Evolutionary conservation across 768 basidiomycete genomes (phyloP).

Genomic region (Saitozyma sp.): DNA sequence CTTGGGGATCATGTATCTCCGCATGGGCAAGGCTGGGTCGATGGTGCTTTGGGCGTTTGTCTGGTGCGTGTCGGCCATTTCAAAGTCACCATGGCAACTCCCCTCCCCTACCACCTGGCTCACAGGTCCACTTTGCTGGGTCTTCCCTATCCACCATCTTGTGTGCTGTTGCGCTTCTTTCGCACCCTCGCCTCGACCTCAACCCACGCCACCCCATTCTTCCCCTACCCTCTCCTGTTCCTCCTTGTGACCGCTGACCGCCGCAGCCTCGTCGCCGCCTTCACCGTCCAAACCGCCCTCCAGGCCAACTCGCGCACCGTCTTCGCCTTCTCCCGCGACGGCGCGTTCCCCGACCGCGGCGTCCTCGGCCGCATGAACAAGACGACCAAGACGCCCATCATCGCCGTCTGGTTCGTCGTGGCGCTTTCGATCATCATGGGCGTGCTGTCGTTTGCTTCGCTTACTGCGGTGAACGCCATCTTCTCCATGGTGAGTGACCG

Average conservation of each 20-base stretch:
- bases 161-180: too few relatives aligned
- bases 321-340: constrained; percentile 28
- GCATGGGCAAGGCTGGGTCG: too few relatives aligned
- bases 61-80: too few relatives aligned
- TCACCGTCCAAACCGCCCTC: constrained; percentile 71
- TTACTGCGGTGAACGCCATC: constrained; percentile 74
- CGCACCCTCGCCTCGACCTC: too few relatives aligned
- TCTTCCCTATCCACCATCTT: too few relatives aligned
- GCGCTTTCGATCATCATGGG: constrained; percentile 62
- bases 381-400: constrained; percentile 70
- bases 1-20: too few relatives aligned
- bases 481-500: constrained; percentile 68
- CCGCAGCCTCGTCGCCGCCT: constrained; percentile 83
- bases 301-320: constrained; percentile 70
- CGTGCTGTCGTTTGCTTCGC: constrained; percentile 72
- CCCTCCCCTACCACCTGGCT: too few relatives aligned
- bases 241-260: background rate
- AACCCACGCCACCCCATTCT: too few relatives aligned
- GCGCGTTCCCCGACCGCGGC: constrained; percentile 73
- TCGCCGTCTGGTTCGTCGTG: constrained; percentile 73
- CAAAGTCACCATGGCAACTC: too few relatives aligned
- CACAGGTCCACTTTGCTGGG: too few relatives aligned
- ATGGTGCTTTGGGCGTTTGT: too few relatives aligned
- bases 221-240: background rate
- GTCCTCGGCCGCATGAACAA: constrained; percentile 70